Base-by-base conservation (phyloP, 2,329 filamentous ascomycete species). In the Penicillium sp. region DNA sequence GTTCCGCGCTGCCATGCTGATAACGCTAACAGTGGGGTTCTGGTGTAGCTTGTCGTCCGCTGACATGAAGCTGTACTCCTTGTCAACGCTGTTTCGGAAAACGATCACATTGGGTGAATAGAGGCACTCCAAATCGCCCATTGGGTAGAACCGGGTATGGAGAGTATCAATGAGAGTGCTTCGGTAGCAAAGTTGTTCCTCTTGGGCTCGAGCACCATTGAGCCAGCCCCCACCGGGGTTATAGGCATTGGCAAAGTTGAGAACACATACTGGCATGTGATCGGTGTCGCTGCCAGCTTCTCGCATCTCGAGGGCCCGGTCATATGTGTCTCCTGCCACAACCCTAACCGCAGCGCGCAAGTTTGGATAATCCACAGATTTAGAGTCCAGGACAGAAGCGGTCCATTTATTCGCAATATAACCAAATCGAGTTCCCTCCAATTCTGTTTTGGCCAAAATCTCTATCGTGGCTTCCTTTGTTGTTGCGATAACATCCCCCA, bases 161-260 rank as follows among this genome's bases (percentile, higher is more conserved):
- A 79, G 67, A 2, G 73, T 73, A 34, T 66, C 70, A 54, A 61
- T 66, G 10, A 79, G 71, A 38, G 70, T 79, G 54, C 80, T 84
- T 42, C 86, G 82, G 67, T 85, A 86, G 72, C 85, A 89, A 7
- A 90, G 77, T 3, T 82, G 81, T 74, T 90, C 87, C 72, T 90
- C 87, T 69, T 90, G 87, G 0, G 87, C 86, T 31, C 82, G 71
- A 53, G 84, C 78, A 35, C 87, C 87, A 37, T 78, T 78, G 5
- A 80, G 67, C 80, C 85, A 89, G 18, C 85, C 85, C 20, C 87
- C 87, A n/a, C 86, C 87, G 0, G 83, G 79, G 14, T 66, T 70
- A 4, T 70, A 63, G 45, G 82, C 78, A 49, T 83, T 88, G 16
- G 86, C 86, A 74, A 89, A 84, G 65, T 89, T 90, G 56, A 90